phyloP scores from a whole-genome alignment of 1,139 yeast species.

The Candida albicans region DNA sequence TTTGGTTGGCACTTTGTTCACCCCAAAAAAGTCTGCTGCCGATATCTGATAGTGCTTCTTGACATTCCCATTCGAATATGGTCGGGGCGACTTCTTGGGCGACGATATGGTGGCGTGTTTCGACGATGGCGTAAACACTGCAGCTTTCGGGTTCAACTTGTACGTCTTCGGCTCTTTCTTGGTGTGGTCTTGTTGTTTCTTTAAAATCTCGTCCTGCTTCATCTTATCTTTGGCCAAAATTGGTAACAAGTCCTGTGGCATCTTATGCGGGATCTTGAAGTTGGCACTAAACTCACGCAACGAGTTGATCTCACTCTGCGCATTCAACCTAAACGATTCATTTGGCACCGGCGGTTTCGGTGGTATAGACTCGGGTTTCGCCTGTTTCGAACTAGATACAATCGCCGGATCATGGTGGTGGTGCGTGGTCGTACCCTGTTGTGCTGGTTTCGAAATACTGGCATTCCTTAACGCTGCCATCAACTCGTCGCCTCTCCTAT shows the following conservation, averaged over 20 bases:
- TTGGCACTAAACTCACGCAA: constrained; percentile 79
- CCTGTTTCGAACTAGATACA: constrained; percentile 45
- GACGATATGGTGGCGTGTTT: constrained; percentile 26
- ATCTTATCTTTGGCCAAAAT: constrained; percentile 67
- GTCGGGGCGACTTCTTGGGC: constrained; percentile 29
- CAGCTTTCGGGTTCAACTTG: constrained; percentile 71
- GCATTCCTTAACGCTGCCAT: constrained; percentile 57
- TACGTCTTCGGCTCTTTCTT: constrained; percentile 59
- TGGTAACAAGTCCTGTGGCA: constrained; percentile 77
- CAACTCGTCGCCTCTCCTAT: constrained; percentile 60
- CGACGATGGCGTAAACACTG: constrained; percentile 62
- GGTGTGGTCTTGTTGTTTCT: constrained; percentile 29
- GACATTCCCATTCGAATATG: constrained; percentile 19
- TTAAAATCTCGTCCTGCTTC: constrained; percentile 61
- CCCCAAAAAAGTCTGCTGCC: constrained; percentile 48
- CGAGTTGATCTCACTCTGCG: constrained; percentile 74
- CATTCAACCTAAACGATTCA: constrained; percentile 50
- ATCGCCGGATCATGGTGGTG: constrained; percentile 79
- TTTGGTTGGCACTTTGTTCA: constrained; percentile 47
- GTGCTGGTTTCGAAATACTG: constrained; percentile 15
- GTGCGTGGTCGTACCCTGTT: constrained; percentile 48
- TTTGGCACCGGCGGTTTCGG: constrained; percentile 33
- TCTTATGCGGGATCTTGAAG: constrained; percentile 72
- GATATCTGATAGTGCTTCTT: constrained; percentile 45
- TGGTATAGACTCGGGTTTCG: constrained; percentile 33